A percentile compares a stretch with the other conserved stretches of the same genome.
Evolutionary conservation across 2,329 filamentous ascomycete species (phyloP).

Genomic region (Diaporthe sp.): DNA sequence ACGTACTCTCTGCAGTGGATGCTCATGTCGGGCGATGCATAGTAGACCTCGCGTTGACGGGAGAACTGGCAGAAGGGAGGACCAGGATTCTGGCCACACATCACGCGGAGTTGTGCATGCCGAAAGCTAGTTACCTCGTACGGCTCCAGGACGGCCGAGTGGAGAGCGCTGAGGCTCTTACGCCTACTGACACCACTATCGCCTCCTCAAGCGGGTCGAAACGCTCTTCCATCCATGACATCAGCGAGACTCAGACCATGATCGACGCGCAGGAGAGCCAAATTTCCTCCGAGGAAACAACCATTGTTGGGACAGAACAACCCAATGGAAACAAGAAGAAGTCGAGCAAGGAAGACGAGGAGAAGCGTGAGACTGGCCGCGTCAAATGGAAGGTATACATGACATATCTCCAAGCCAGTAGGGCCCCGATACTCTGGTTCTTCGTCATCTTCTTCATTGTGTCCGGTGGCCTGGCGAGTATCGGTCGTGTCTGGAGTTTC

Average conservation of each 20-base stretch:
- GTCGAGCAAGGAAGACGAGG: slow-evolving; percentile 45
- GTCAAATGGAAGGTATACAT: slow-evolving; percentile 52
- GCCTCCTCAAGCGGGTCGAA: slow-evolving; percentile 31
- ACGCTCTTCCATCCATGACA: slow-evolving; percentile 37
- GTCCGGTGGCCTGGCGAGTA: slow-evolving; percentile 43
- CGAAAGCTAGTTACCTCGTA: slow-evolving; percentile 49
- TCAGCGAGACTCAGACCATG: slow-evolving; percentile 39
- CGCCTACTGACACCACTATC: slow-evolving; percentile 20
- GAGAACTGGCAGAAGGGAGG: slow-evolving; percentile 63
- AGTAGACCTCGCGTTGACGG: slow-evolving; percentile 64
- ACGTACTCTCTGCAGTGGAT: slow-evolving; percentile 65
- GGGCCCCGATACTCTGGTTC: slow-evolving; percentile 47
- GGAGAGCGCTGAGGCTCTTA: slow-evolving; percentile 43
- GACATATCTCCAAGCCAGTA: slow-evolving; percentile 51
- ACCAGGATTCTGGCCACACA: slow-evolving; percentile 77
- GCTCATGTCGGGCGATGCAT: slow-evolving; percentile 61
- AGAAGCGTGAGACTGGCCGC: slow-evolving; percentile 49
- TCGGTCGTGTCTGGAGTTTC: slow-evolving; percentile 51
- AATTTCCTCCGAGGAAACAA: slow-evolving; percentile 37
- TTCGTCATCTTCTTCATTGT: slow-evolving; percentile 45
- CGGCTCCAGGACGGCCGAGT: slow-evolving; percentile 48
- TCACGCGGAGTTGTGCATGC: slow-evolving; percentile 51
- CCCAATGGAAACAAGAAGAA: slow-evolving; percentile 33
- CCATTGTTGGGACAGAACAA: slow-evolving; percentile 35
- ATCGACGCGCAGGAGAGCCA: slow-evolving; percentile 36